Evolutionary conservation across 306 rosid genomes (phyloP), one percentile per base, ranked within the genome.

Genomic region (Trifolium pratense): DNA sequence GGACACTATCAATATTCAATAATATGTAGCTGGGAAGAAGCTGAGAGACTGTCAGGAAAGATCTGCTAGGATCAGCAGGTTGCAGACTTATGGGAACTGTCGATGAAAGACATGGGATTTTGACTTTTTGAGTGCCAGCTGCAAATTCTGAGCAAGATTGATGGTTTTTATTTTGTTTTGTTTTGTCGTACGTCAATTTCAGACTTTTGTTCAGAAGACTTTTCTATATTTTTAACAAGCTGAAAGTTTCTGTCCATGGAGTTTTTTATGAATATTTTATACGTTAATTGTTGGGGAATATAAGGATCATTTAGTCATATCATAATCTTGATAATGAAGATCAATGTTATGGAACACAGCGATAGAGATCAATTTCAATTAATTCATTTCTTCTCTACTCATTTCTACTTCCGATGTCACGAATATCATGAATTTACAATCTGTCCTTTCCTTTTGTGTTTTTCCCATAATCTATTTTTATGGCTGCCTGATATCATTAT

Each of bases 151-250:
- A 34, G 62, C 62, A 56, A 21, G 34, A 56, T 55, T 20, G 31
- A 14, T 17, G 61, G n/a, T 21, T 55, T 55, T 21, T 3, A 13
- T 53, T 53, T 18, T 2, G 25, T 52, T 52, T 18, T 8, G 59
- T 18, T 20, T 21, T 12, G 25, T 52, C 31, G 15, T 53, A 21
- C n/a, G 46, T 46, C 40, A 73, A 31, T 17, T 73, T 34, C 10
- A 5, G 42, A 7, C 10, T 31, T 29, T 7, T 43, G 12, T 12
- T 17, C 20, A 3, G 58, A 51, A 29, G 70, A 46, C 13, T 46
- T 46, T 34, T 61, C 53, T 61, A 32, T 73, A 57, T 43, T 56
- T 40, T 43, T 59, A 5, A 60, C 61, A 45, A 73, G 77, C 49
- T 71, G 56, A 17, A 62, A 62, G 46, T 46, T 36, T 16, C 8